Percentiles rank a stretch among this genome's conserved stretches.
Conservation (phyloP, 352 stramenopile genomes). For the Phytophthora melonis region DNA sequence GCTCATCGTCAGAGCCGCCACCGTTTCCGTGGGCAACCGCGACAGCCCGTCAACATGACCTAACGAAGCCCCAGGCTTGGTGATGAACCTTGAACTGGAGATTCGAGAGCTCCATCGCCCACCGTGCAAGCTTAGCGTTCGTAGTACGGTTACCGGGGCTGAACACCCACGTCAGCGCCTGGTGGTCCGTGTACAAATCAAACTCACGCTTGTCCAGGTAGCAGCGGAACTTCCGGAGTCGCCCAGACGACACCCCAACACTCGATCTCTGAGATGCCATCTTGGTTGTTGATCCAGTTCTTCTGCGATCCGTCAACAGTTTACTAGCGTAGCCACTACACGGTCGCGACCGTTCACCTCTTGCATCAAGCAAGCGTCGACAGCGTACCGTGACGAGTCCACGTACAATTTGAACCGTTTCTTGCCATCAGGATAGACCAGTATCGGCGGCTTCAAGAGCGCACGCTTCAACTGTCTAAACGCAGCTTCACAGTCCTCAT, state of each 20-base stretch:
- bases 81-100: constrained; percentile 6
- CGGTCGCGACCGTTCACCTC: not conserved
- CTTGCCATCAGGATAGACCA: constrained; percentile 3
- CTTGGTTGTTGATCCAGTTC: constrained; percentile 6
- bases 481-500: constrained; percentile 6
- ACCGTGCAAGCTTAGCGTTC: constrained; percentile 5
- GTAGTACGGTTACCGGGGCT: not conserved
- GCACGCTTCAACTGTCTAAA: too few relatives aligned
- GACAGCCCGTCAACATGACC: constrained; percentile 16
- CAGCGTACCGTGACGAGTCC: constrained; percentile 1
- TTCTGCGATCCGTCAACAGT: constrained; percentile 9
- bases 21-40: not conserved
- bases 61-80: constrained; percentile 1
- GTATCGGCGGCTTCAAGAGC: constrained; percentile 12
- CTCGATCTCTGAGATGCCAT: constrained; percentile 3
- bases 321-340: constrained; percentile 14
- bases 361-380: constrained; percentile 12
- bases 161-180: constrained; percentile 9
- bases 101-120: constrained; percentile 9
- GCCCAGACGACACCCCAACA: constrained; percentile 10
- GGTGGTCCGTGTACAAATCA: constrained; percentile 15
- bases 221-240: constrained; percentile 7
- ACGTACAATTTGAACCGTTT: constrained; percentile 12
- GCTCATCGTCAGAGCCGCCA: not conserved
- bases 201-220: constrained; percentile 12